Percentiles rank a stretch among this genome's conserved stretches.
phyloP scores from a whole-genome alignment of 768 basidiomycete genomes.

The Boletus tomentosulus region DNA sequence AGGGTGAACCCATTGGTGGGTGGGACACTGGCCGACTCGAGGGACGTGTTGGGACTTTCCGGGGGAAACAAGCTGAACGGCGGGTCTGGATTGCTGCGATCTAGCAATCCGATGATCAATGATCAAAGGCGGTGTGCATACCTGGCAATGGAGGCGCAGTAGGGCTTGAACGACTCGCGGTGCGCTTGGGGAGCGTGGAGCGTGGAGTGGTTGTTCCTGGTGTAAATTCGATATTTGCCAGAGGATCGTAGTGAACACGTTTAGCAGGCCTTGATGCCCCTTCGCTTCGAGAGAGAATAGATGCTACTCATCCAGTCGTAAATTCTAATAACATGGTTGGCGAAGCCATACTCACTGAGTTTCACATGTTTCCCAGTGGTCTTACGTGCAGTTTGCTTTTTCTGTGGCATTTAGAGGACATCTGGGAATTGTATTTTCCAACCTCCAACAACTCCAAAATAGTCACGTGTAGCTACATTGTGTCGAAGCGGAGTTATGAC shows the following conservation, averaged over 20 bases:
- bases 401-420: too few species aligned
- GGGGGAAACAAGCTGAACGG: neutral
- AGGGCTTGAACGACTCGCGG: neutral
- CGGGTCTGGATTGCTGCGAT: neutral
- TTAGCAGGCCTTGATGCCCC: neutral
- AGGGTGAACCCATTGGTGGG: neutral
- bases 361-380: constrained; percentile 10
- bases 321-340: neutral
- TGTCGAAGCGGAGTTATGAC: too few species aligned
- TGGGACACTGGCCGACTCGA: neutral
- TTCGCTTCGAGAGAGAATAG: neutral
- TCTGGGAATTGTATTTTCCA: too few species aligned
- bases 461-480: too few species aligned
- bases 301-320: neutral
- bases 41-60: neutral
- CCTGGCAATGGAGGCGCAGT: neutral
- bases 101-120: neutral
- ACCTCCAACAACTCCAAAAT: too few species aligned
- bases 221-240: too few species aligned
- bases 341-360: constrained; percentile 6
- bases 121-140: constrained; percentile 1
- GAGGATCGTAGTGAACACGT: neutral
- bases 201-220: neutral
- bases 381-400: constrained; percentile 20
- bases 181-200: too few species aligned